phyloP scores from a whole-genome alignment of 495 filamentous ascomycete genomes.

The Cairneyella variabilis region DNA sequence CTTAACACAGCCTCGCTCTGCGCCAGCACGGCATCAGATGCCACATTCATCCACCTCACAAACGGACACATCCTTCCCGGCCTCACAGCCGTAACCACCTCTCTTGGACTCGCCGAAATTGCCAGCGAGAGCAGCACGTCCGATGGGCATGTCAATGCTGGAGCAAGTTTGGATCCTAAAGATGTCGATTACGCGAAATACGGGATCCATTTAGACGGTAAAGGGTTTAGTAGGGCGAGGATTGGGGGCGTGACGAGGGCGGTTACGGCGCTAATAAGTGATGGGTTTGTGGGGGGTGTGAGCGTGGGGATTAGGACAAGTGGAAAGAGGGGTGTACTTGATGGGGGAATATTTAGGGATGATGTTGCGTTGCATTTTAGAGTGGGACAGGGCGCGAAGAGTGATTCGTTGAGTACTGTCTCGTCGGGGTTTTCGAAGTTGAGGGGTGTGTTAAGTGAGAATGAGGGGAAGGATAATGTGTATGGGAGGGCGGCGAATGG shows the following conservation, averaged over 20 bases:
- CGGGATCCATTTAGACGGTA: slow-evolving; percentile 44
- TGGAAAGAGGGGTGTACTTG: slow-evolving; percentile 34
- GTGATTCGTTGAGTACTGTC: slow-evolving; percentile 25
- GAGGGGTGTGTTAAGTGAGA: slow-evolving; percentile 26
- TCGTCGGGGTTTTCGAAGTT: slow-evolving; percentile 28
- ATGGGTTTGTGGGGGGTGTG: slow-evolving; percentile 42
- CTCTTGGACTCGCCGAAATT: slow-evolving; percentile 55
- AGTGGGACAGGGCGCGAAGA: slow-evolving; percentile 30
- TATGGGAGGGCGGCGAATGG: slow-evolving; percentile 31
- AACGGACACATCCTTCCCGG: slow-evolving; percentile 54
- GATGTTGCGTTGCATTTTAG: slow-evolving; percentile 43
- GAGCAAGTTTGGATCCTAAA: slow-evolving; percentile 24
- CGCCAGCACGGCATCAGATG: slow-evolving; percentile 24
- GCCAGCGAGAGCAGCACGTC: slow-evolving; percentile 43
- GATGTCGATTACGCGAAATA: slow-evolving; percentile 43
- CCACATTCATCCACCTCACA: slow-evolving; percentile 39
- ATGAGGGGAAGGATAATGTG: slow-evolving; percentile 26
- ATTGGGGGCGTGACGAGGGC: slow-evolving; percentile 49
- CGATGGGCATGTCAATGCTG: slow-evolving; percentile 31
- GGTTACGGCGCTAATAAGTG: slow-evolving; percentile 37
- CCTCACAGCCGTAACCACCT: slow-evolving; percentile 48
- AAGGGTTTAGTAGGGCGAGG: slow-evolving; percentile 37
- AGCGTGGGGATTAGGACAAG: slow-evolving; percentile 41
- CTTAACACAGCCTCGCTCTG: slow-evolving; percentile 34
- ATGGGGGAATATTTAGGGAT: slow-evolving; percentile 36